A percentile compares a stretch with the other conserved stretches of the same genome.
Conservation (phyloP, 495 filamentous ascomycete species). For the Podospora conica region DNA sequence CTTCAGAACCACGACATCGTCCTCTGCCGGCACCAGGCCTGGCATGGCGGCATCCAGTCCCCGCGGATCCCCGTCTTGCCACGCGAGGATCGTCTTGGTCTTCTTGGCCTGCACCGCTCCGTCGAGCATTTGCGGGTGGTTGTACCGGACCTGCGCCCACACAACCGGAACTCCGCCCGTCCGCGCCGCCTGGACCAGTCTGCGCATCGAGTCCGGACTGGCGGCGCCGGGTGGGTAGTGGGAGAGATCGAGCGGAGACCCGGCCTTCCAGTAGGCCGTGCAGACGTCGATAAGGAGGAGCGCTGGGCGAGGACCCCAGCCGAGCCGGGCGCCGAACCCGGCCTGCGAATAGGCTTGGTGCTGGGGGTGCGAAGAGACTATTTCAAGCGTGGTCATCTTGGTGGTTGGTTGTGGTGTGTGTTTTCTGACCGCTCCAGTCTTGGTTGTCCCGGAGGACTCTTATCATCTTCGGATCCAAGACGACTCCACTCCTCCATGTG, state of each 20-base stretch:
- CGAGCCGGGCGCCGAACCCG: too few species aligned
- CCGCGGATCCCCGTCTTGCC: slow-evolving; percentile 30
- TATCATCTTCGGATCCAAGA: too few species aligned
- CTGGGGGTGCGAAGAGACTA: too few species aligned
- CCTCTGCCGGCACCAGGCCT: slow-evolving; percentile 26
- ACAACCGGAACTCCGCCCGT: not conserved
- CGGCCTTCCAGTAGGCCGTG: not conserved
- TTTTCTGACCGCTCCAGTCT: too few species aligned
- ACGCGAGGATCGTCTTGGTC: slow-evolving; percentile 26
- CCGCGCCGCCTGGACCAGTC: not conserved
- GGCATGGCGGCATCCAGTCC: slow-evolving; percentile 25
- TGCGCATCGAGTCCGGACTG: not conserved
- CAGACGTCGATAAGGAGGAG: too few species aligned
- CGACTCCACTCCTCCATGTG: too few species aligned
- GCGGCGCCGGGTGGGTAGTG: not conserved
- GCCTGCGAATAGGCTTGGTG: too few species aligned
- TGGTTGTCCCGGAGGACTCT: too few species aligned
- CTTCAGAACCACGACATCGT: slow-evolving; percentile 31
- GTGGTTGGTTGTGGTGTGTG: too few species aligned
- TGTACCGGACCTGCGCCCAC: slow-evolving; percentile 14
- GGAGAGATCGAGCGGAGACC: not conserved
- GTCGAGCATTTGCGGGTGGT: slow-evolving; percentile 27
- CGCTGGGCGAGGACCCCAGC: too few species aligned
- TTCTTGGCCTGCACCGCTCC: slow-evolving; percentile 27
- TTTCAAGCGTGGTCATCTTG: too few species aligned